phyloP scores from a whole-genome alignment of 2,329 filamentous ascomycete species.

The Penicillium sp. region DNA sequence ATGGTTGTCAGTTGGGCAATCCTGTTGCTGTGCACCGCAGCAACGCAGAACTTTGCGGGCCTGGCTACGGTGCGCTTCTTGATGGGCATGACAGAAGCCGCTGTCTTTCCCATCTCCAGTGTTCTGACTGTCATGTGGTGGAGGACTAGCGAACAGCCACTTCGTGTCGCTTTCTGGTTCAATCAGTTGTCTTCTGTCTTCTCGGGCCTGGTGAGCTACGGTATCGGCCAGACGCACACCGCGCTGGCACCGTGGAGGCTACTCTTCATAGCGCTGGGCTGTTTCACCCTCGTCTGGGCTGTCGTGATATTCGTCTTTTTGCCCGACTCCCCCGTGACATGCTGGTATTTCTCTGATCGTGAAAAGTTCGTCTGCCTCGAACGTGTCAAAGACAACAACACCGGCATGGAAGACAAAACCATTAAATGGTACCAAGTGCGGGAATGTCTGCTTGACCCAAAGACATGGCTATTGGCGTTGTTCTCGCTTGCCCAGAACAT shows the following conservation, averaged over 20 bases:
- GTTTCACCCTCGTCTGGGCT: constrained; percentile 22
- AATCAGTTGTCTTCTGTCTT: too few species aligned
- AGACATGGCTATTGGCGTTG: constrained; percentile 28
- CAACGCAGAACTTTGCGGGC: constrained; percentile 15
- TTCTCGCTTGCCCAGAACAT: constrained; percentile 24
- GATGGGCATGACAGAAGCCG: constrained; percentile 15
- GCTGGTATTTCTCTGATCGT: constrained; percentile 22
- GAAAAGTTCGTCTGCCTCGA: constrained; percentile 24
- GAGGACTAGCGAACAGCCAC: constrained; percentile 15
- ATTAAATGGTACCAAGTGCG: constrained; percentile 44
- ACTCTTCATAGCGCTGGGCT: constrained; percentile 23
- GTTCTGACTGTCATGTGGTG: constrained; percentile 16
- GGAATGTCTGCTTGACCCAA: constrained; percentile 38
- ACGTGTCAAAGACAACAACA: constrained; percentile 24
- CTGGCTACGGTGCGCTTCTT: constrained; percentile 14
- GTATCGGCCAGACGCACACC: constrained; percentile 34
- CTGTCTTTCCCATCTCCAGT: constrained; percentile 5
- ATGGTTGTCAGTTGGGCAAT: constrained; percentile 11
- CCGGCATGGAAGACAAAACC: constrained; percentile 37
- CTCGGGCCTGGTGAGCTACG: constrained; percentile 21
- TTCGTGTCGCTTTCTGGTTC: constrained; percentile 7
- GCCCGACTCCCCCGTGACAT: constrained; percentile 21
- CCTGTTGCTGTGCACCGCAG: constrained; percentile 13
- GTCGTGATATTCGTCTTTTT: constrained; percentile 17
- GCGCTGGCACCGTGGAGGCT: constrained; percentile 20